Evolutionary conservation across 2,329 filamentous ascomycete species (phyloP), one percentile per base, ranked within the genome.

Genomic region (Ophiostoma fasciatum): DNA sequence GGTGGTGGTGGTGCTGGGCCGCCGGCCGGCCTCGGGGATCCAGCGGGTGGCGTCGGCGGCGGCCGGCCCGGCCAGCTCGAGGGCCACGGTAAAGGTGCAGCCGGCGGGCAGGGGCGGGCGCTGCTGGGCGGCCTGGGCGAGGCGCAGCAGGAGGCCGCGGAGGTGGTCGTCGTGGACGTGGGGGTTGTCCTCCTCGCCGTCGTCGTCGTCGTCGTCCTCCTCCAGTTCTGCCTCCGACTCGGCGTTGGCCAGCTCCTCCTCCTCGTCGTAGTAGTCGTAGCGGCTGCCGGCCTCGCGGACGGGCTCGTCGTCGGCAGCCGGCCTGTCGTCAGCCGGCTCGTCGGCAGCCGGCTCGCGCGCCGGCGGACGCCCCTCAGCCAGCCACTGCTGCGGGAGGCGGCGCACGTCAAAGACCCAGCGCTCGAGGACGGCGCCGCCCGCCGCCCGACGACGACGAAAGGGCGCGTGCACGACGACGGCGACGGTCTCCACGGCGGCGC

Each of bases 41-140:
- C 36, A 39, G 14, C 20, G 2, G 20, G 12, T n/a, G 20, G 17
- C 20, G 28, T 15, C 21, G 28, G n/a, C 13, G 10, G 7, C 20
- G 11, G 7, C 12, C 8, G 2, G 7, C 12, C 34, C 33, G 9
- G 27, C 71, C 44, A 87, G 52, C 54, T 88, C 82, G 28, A 88
- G 67, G 1, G 76, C 78, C n/a, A 88, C 54, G 0, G 79, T 82
- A 53, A 82, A 88, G 0, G 78, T 80, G 52, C 79, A 84, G 2
- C 68, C 68, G 2, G 63, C 56, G 0, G 80, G 78, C 17, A 85
- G 51, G 0, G 64, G 55, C 0, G 54, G 58, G 42, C 83, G 61
- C 37, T 60, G 64, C 41, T 74, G 65, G 8, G 65, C 71, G 4
- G 70, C 66, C 40, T 73, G 68, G 0, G 72, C 67, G 12, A 88